These are phyloP conservation scores for Geotrichum klebahnii DNA, from an alignment of 1,139 yeast species.

Conservation along the genomic window DNA sequence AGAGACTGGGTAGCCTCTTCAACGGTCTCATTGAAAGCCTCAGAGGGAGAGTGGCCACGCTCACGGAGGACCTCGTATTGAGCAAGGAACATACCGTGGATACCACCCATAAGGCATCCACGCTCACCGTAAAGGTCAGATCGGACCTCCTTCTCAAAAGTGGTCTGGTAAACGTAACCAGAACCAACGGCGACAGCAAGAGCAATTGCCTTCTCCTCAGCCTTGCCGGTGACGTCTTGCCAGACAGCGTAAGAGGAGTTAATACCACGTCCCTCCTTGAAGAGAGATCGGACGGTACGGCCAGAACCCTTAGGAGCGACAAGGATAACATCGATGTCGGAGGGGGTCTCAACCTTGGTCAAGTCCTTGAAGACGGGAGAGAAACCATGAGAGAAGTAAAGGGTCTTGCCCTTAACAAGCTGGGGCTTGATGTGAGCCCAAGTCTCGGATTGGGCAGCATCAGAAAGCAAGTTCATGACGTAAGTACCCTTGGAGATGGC, in stretches of 20 bases:
- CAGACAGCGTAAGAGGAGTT: slow-evolving; percentile 98
- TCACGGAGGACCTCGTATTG: slow-evolving; percentile 99
- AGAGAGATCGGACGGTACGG: slow-evolving; percentile 97
- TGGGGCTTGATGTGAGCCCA: slow-evolving; percentile 84
- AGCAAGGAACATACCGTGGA: slow-evolving; percentile 99
- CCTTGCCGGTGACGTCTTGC: slow-evolving; percentile 98
- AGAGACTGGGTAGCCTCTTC: slow-evolving; percentile 99
- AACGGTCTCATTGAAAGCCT: slow-evolving; percentile 99
- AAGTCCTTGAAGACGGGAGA: slow-evolving; percentile 97
- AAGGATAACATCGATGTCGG: slow-evolving; percentile 89
- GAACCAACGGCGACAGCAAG: slow-evolving; percentile 98
- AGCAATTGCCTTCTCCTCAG: slow-evolving; percentile 98
- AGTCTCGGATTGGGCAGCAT: slow-evolving; percentile 99
- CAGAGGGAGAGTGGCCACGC: slow-evolving; percentile 99
- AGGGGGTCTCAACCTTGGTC: slow-evolving; percentile 94
- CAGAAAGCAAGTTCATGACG: slow-evolving; percentile 96
- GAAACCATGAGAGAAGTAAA: slow-evolving; percentile 99
- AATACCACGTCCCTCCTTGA: slow-evolving; percentile 99
- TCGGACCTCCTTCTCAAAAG: slow-evolving; percentile 98
- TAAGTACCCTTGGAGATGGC: slow-evolving; percentile 89
- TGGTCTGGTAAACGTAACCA: slow-evolving; percentile 99
- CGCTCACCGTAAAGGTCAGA: slow-evolving; percentile 99
- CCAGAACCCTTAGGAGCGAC: slow-evolving; percentile 99
- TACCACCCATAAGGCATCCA: slow-evolving; percentile 99
- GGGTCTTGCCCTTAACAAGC: slow-evolving; percentile 93